Conservation (phyloP, 169 alveolate species). For the Plasmodium malariae region DNA sequence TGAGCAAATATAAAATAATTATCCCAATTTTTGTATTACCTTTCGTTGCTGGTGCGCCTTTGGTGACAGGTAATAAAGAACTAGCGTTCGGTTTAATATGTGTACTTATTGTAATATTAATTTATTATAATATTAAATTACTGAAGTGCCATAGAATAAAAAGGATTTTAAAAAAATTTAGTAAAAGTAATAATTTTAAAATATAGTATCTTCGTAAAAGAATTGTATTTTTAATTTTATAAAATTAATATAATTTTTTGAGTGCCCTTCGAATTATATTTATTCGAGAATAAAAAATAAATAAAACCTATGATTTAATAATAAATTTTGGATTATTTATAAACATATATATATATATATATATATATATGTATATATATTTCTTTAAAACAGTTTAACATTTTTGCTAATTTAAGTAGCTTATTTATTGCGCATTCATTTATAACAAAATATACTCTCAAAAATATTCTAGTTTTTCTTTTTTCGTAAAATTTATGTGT, state of each 20-base stretch:
- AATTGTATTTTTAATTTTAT: no score
- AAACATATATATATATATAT: no score
- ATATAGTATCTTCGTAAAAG: neutral
- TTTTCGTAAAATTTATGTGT: no score
- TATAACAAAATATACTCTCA: neutral
- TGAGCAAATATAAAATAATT: conserved; percentile 10
- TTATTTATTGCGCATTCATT: no score
- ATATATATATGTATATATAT: no score
- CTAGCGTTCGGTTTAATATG: neutral
- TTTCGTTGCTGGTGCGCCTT: neutral
- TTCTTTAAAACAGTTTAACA: no score
- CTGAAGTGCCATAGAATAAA: conserved; percentile 14
- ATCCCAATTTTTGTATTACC: neutral
- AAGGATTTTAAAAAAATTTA: neutral
- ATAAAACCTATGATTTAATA: no score
- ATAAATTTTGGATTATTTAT: no score
- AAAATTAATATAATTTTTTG: no score
- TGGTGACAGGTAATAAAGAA: neutral
- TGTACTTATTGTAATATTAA: neutral
- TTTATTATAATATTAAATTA: conserved; percentile 5
- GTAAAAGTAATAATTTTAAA: neutral
- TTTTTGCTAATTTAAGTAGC: no score
- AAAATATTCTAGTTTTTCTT: neutral
- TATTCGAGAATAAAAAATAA: no score
- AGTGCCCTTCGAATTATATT: no score